A percentile compares a stretch with the other conserved stretches of the same genome.
These are phyloP conservation scores for Beauveria sp. DNA, from an alignment of 2,329 filamentous ascomycete genomes.

Conservation along the genomic window DNA sequence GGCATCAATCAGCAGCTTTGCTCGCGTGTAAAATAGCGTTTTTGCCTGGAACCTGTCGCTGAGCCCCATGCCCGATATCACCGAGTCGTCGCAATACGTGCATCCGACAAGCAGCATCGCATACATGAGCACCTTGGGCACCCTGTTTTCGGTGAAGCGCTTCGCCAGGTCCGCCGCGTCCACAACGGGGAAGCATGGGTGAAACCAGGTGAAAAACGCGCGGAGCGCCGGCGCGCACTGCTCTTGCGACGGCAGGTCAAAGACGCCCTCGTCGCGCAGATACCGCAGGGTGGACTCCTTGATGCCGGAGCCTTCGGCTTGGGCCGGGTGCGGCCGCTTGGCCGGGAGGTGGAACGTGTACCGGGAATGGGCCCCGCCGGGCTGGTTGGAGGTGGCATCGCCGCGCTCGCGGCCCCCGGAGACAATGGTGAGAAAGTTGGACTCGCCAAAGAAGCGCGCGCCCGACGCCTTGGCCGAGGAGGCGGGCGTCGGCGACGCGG, in stretches of 20 bases:
- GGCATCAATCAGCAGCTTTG: slow-evolving; percentile 44
- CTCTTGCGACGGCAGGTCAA: slow-evolving; percentile 36
- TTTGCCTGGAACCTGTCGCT: slow-evolving; percentile 41
- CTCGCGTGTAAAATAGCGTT: slow-evolving; percentile 40
- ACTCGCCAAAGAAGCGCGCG: slow-evolving; percentile 30
- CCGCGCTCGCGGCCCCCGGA: slow-evolving; percentile 15
- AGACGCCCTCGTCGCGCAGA: slow-evolving; percentile 35
- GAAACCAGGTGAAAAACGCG: slow-evolving; percentile 50
- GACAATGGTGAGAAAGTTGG: slow-evolving; percentile 31
- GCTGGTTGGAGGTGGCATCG: slow-evolving; percentile 13
- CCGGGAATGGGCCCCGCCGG: slow-evolving; percentile 13
- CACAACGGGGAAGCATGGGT: slow-evolving; percentile 48
- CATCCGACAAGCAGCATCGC: slow-evolving; percentile 48
- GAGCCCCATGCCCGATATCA: slow-evolving; percentile 37
- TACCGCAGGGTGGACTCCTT: slow-evolving; percentile 41
- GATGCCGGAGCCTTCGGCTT: slow-evolving; percentile 26
- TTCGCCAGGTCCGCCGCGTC: slow-evolving; percentile 37
- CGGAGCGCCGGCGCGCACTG: slow-evolving; percentile 36
- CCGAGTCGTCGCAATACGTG: slow-evolving; percentile 42
- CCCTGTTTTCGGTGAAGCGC: slow-evolving; percentile 29
- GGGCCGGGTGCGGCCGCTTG: slow-evolving; percentile 18
- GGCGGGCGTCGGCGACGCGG: slow-evolving; percentile 5
- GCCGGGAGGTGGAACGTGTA: slow-evolving; percentile 24
- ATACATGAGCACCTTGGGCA: slow-evolving; percentile 44
- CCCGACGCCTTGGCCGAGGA: slow-evolving; percentile 18